Conservation (phyloP, 2,329 filamentous ascomycete species). For the Ophiostoma ulmi region DNA sequence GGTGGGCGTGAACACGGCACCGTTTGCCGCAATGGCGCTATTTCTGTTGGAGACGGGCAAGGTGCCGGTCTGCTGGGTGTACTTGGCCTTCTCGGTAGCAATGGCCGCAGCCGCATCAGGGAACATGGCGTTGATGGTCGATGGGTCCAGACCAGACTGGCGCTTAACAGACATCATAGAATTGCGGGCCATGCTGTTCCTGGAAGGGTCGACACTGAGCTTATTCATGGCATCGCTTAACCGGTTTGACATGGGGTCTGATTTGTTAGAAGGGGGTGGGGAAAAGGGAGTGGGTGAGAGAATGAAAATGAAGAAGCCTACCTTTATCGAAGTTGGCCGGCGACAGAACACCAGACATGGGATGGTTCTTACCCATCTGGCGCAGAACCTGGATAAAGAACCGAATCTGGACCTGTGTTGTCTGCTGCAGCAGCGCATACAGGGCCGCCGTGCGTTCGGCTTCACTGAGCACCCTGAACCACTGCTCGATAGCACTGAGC, state of each 20-base stretch:
- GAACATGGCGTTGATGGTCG: conserved; percentile 97
- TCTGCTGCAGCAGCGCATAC: conserved; percentile 94
- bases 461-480: conserved; percentile 96
- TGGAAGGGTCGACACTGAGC: conserved; percentile 77
- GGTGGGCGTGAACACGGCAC: conserved; percentile 62
- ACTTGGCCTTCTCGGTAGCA: conserved; percentile 95
- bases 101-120: conserved; percentile 98
- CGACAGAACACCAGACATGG: conserved; percentile 91
- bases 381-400: conserved; percentile 99
- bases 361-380: conserved; percentile 98
- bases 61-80: conserved; percentile 89
- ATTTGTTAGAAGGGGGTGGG: background rate
- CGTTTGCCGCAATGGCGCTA: conserved; percentile 72
- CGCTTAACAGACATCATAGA: conserved; percentile 78
- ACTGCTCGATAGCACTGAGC: conserved; percentile 97
- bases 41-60: conserved; percentile 88
- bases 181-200: conserved; percentile 79
- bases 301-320: conserved; percentile 34
- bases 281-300: background rate
- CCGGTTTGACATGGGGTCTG: conserved; percentile 95
- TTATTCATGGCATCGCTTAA: conserved; percentile 96
- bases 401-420: conserved; percentile 95
- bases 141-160: conserved; percentile 88
- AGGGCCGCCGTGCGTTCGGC: conserved; percentile 92
- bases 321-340: conserved; percentile 96